Percentiles rank a stretch among this genome's conserved stretches.
phyloP scores from a whole-genome alignment of 169 alveolate species.

The Cryptosporidium meleagridis region DNA sequence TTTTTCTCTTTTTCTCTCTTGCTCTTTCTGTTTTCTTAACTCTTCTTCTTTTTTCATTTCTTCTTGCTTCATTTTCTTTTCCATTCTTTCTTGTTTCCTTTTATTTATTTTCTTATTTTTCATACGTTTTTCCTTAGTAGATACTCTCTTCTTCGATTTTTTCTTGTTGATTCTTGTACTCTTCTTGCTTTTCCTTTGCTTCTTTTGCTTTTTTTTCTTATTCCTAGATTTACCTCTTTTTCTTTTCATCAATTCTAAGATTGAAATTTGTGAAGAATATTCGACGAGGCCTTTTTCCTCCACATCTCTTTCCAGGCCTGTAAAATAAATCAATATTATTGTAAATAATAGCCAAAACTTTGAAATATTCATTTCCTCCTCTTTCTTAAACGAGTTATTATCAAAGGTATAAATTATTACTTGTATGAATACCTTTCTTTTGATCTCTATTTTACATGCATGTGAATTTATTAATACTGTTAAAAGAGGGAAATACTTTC shows the following conservation, averaged over 20 bases:
- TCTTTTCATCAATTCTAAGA: constrained; percentile 14
- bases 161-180: neutral
- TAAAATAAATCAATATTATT: constrained; percentile 1
- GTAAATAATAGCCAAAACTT: constrained; percentile 1
- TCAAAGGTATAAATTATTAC: neutral
- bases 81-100: constrained; percentile 7
- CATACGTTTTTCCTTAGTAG: neutral
- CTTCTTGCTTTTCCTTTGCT: constrained; percentile 10
- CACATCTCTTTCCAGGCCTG: neutral
- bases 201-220: neutral
- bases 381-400: neutral
- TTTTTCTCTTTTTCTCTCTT: neutral
- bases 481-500: neutral
- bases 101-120: neutral
- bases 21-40: neutral
- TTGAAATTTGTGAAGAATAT: constrained; percentile 1
- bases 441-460: neutral
- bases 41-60: neutral
- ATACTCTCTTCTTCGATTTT: neutral
- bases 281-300: constrained; percentile 20
- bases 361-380: constrained; percentile 11
- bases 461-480: neutral
- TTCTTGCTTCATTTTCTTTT: neutral
- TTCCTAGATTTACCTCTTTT: neutral
- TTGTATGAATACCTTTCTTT: neutral